phyloP scores from a whole-genome alignment of 2,329 filamentous ascomycete genomes.

The Neopestalotiopsis rosae region DNA sequence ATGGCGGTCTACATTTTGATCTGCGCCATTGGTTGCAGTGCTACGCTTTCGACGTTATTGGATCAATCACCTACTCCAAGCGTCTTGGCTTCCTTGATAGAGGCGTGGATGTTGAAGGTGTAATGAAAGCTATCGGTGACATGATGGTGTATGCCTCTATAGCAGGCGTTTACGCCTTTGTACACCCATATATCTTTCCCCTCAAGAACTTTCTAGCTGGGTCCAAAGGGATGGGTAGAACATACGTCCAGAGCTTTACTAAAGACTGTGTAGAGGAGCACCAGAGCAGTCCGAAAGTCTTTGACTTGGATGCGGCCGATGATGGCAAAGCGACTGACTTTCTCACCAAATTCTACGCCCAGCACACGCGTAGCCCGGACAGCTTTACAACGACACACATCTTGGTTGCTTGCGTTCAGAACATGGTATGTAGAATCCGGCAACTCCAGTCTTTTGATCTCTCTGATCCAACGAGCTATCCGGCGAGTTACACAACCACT shows the following conservation, averaged over 20 bases:
- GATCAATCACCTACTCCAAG: conserved; percentile 27
- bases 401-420: conserved; percentile 26
- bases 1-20: conserved; percentile 29
- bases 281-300: conserved; percentile 17
- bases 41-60: conserved; percentile 34
- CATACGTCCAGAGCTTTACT: conserved; percentile 34
- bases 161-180: conserved; percentile 29
- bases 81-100: conserved; percentile 32
- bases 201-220: conserved; percentile 22
- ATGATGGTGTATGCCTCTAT: conserved; percentile 27
- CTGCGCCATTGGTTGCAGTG: conserved; percentile 24
- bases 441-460: conserved; percentile 24
- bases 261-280: conserved; percentile 23
- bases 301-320: background rate
- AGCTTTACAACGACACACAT: conserved; percentile 37
- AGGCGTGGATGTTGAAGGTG: conserved; percentile 27
- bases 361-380: conserved; percentile 32
- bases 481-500: conserved; percentile 52
- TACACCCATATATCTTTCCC: conserved; percentile 23
- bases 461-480: conserved; percentile 51
- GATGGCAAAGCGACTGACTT: conserved; percentile 26
- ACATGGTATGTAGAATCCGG: conserved; percentile 25
- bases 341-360: conserved; percentile 33
- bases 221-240: conserved; percentile 28
- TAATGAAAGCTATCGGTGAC: conserved; percentile 3